Base-by-base conservation (phyloP, 495 filamentous ascomycete genomes). In the Terfezia boudieri region DNA sequence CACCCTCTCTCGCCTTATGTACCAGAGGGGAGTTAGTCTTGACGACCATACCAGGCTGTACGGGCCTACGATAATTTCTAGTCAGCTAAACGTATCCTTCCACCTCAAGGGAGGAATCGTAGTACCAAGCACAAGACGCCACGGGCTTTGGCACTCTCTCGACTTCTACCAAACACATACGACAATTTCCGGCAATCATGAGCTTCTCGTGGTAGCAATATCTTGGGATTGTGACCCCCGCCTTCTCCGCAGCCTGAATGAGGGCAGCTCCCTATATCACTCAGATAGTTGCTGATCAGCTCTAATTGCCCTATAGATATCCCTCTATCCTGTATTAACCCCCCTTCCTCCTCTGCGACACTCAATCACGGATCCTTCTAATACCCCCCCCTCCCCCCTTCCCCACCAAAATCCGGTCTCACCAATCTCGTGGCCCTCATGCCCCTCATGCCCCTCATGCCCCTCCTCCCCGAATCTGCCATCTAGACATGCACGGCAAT, bases 111-210 rank as follows among this genome's bases (percentile, higher is more conserved):
- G 11, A 52, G 49, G 9, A 20, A 12, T 51, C 3, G 22, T 41
- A 22, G 26, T 58, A 65, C 63, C 89, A 96, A 63, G 90, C 90
- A 69, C 90, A 98, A 58, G 90, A 96, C 62, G 90, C 90, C 49
- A 95, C 89, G 50, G 90, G 90, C 70, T 98, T 98, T 32, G 92
- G 90, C 52, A 83, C 78, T 62, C 82, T 76, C 72, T 94, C 92
- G 59, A 98, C 90, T 74, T 98, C 90, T 59, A 98, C 90, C 62
- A 98, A 71, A 70, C 90, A 98, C 90, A 96, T 98, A 71, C 90
- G 88, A 67, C 90, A 98, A 70, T 98, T 98, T 67, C 90, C 90
- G 59, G 90, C 90, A 71, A 98, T 92, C 83, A 92, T 84, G 55
- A 98, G 76, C 71, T 98, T 98, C 68, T 66, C 61, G 76, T 98